Percentiles rank a stretch among this genome's conserved stretches.
Conservation (phyloP, 768 basidiomycete species). For the Peribolospora kevripleyi region DNA sequence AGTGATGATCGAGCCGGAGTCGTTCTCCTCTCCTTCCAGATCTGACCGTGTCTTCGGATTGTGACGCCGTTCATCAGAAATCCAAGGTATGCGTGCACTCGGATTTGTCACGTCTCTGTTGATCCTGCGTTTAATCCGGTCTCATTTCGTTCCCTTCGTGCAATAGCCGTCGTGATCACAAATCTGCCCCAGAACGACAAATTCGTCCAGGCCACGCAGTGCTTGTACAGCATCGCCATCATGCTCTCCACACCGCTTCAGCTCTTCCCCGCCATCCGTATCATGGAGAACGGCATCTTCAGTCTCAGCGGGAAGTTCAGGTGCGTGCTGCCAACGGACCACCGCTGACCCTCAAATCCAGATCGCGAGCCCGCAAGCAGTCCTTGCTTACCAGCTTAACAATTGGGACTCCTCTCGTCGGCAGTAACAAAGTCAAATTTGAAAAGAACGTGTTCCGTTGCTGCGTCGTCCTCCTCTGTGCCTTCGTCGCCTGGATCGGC, state of each 20-base stretch:
- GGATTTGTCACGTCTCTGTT: neutral
- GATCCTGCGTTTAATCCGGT: neutral
- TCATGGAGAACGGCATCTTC: slow-evolving; percentile 88
- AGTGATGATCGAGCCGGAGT: too few relatives aligned
- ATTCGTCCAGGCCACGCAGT: slow-evolving; percentile 58
- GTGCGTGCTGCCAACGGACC: neutral
- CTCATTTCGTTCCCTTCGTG: neutral
- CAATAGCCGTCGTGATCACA: slow-evolving; percentile 54
- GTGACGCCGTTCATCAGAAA: too few relatives aligned
- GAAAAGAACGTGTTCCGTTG: slow-evolving; percentile 49
- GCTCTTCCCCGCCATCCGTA: slow-evolving; percentile 90
- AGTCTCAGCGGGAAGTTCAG: slow-evolving; percentile 45
- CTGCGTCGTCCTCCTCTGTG: slow-evolving; percentile 37
- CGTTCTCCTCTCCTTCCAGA: slow-evolving; percentile 15
- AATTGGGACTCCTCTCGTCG: neutral
- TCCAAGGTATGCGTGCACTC: too few relatives aligned
- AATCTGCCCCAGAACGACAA: slow-evolving; percentile 64
- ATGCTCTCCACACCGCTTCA: slow-evolving; percentile 70
- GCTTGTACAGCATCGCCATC: slow-evolving; percentile 50
- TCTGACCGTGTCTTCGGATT: too few relatives aligned
- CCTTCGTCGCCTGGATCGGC: slow-evolving; percentile 46
- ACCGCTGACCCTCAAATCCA: too few relatives aligned
- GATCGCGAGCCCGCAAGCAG: neutral
- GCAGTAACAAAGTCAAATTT: slow-evolving; percentile 56
- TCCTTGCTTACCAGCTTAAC: neutral